Evolutionary conservation across 306 rosid species (phyloP).

Genomic region (Carpinus viminea): DNA sequence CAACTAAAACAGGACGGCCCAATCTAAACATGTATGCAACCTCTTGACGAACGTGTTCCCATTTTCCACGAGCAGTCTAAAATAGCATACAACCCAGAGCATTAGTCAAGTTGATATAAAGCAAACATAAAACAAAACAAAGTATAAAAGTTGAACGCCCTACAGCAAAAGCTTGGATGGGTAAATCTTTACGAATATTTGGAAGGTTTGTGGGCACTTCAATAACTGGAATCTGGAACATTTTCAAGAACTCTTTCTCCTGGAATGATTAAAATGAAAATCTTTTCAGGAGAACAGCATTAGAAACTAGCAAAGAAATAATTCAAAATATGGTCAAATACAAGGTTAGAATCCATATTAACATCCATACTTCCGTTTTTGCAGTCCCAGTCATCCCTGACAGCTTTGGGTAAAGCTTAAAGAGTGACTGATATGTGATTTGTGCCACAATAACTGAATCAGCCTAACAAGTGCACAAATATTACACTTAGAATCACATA

Average conservation of each 20-base stretch:
- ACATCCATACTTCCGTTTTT: constrained; percentile 78
- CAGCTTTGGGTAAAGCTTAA: constrained; percentile 94
- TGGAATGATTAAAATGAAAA: constrained; percentile 37
- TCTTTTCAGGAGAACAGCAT: constrained; percentile 28
- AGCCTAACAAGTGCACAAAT: constrained; percentile 57
- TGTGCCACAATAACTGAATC: constrained; percentile 98
- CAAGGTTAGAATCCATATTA: constrained; percentile 28
- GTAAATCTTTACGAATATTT: constrained; percentile 87
- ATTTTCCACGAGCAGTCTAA: constrained; percentile 93
- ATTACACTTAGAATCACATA: constrained; percentile 37
- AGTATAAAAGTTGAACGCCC: constrained; percentile 27
- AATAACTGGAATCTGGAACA: constrained; percentile 91
- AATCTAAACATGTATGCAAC: constrained; percentile 87
- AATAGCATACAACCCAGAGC: constrained; percentile 26
- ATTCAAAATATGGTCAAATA: constrained; percentile 21
- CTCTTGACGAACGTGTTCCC: constrained; percentile 92
- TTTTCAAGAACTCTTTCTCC: constrained; percentile 97
- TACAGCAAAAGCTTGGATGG: constrained; percentile 98
- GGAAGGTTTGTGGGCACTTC: constrained; percentile 96
- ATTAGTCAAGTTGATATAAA: constrained; percentile 27
- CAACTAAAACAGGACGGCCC: constrained; percentile 96
- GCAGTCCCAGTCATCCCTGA: constrained; percentile 99
- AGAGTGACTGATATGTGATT: constrained; percentile 95
- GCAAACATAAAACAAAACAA: constrained; percentile 10
- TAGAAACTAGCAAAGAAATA: constrained; percentile 14